phyloP scores from a whole-genome alignment of 2,329 filamentous ascomycete species.

The Hymenoscyphus fructigenus region DNA sequence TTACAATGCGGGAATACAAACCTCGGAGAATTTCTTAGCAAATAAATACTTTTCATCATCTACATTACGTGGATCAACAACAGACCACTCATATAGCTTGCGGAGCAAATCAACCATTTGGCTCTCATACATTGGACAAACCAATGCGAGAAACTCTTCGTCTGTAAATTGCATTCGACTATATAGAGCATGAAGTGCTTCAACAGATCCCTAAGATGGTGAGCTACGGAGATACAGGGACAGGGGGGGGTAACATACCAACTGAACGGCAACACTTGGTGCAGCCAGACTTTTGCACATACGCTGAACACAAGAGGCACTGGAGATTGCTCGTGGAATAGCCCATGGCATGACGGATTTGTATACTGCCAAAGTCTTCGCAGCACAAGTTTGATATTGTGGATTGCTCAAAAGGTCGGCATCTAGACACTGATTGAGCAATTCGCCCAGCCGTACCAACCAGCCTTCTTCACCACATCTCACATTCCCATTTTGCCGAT shows the following conservation, averaged over 20 bases:
- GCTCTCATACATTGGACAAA: conserved; percentile 76
- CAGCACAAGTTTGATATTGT: conserved; percentile 66
- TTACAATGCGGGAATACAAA: conserved; percentile 40
- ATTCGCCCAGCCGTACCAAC: conserved; percentile 72
- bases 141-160: conserved; percentile 74
- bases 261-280: conserved; percentile 69
- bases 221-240: conserved; percentile 14
- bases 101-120: conserved; percentile 69
- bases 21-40: conserved; percentile 91
- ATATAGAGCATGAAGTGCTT: conserved; percentile 82
- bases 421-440: conserved; percentile 71
- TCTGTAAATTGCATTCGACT: conserved; percentile 71
- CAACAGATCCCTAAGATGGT: conserved; percentile 64
- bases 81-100: conserved; percentile 76
- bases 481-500: conserved; percentile 64
- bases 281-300: conserved; percentile 71
- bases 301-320: conserved; percentile 66
- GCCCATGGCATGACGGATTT: conserved; percentile 84
- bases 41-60: conserved; percentile 91
- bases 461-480: conserved; percentile 83
- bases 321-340: conserved; percentile 76
- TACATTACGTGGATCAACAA: conserved; percentile 76
- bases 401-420: conserved; percentile 63
- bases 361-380: conserved; percentile 76
- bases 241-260: conserved; percentile 50